Evolutionary conservation across 352 stramenopile genomes (phyloP), one percentile per base, ranked within the genome.

Genomic region (Blastocystis sp.): DNA sequence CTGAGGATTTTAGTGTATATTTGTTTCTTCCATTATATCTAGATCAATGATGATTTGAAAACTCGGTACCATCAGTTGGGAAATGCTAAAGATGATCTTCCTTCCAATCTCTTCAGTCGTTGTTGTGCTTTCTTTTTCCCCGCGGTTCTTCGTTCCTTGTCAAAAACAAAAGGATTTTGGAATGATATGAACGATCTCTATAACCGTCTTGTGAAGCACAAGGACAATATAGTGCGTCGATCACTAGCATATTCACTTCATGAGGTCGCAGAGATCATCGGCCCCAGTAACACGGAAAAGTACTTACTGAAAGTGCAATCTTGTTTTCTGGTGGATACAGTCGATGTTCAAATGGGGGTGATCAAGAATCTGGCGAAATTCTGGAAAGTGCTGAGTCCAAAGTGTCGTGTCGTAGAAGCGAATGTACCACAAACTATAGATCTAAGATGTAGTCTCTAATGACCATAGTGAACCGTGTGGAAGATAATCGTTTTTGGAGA

Each of bases 81-180:
- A 11, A 65, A 83, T 32, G 46, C 51, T 6, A 83, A 83, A n/a
- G 71, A 83, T n/a, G 71, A 83, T 42, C 71, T 83, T 21, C 71
- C 71, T 3, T 65, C 27, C 71, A 63, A 83, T 43, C 71, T 83
- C 49, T 83, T 65, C 71, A 37, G 71, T n/a, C 71, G 71, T 12
- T 83, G 71, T 49, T 83, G 71, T 56, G 71, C 71, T 11, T 83
- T 83, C 71, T 83, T 65, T 37, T 83, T 83, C 35, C 71, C 71
- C 54, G 46, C 71, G 4, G 71, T 83, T 51, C 51, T 83, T 52
- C 43, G 51, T 24, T 61, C 42, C n/a, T 1, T 83, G 4, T 83
- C 71, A 24, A 32, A 29, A n/a, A 43, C 46, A 32, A 63, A 63
- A 21, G 21, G n/a, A 21, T 65, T 67, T 37, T 83, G 71, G 71